Evolutionary conservation across 1,284 basidiomycete species (phyloP).

Genomic region (Ustanciosporium gigantosporum): DNA sequence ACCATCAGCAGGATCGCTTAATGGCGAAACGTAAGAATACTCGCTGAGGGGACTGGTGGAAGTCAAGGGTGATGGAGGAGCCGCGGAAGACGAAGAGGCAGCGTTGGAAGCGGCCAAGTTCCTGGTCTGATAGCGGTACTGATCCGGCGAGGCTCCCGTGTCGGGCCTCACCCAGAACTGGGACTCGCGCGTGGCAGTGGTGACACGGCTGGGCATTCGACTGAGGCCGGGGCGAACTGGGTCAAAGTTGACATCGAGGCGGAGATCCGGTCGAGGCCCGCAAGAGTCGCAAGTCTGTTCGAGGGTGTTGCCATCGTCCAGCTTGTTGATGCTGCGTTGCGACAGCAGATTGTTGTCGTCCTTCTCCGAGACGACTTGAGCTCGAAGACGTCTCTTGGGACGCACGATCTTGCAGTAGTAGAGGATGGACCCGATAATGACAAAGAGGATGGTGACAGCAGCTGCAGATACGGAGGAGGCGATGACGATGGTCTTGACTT

Average conservation of each 20-base stretch:
- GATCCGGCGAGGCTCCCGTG: conserved; percentile 2
- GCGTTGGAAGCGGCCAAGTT: too few species aligned
- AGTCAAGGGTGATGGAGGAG: too few species aligned
- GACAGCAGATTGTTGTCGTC: conserved; percentile 7
- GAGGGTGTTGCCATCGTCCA: neutral
- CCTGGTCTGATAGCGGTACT: too few species aligned
- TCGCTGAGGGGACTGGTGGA: neutral
- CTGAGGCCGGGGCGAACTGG: conserved; percentile 22
- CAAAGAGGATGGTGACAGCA: conserved; percentile 25
- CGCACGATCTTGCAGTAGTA: conserved; percentile 27
- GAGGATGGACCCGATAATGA: conserved; percentile 14
- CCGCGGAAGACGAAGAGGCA: too few species aligned
- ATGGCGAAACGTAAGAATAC: neutral
- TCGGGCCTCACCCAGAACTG: conserved; percentile 26
- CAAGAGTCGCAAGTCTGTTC: neutral
- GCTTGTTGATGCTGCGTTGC: neutral
- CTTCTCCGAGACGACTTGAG: conserved; percentile 9
- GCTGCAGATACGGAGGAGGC: conserved; percentile 19
- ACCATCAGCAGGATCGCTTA: neutral
- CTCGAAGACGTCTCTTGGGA: conserved; percentile 7
- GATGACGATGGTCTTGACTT: conserved; percentile 24
- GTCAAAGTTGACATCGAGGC: conserved; percentile 22
- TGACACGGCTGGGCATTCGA: conserved; percentile 22
- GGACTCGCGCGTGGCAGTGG: conserved; percentile 23
- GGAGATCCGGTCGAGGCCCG: conserved; percentile 9